These are phyloP conservation scores for Candida fluviatilis DNA, from an alignment of 805 yeast genomes.

Conservation along the genomic window DNA sequence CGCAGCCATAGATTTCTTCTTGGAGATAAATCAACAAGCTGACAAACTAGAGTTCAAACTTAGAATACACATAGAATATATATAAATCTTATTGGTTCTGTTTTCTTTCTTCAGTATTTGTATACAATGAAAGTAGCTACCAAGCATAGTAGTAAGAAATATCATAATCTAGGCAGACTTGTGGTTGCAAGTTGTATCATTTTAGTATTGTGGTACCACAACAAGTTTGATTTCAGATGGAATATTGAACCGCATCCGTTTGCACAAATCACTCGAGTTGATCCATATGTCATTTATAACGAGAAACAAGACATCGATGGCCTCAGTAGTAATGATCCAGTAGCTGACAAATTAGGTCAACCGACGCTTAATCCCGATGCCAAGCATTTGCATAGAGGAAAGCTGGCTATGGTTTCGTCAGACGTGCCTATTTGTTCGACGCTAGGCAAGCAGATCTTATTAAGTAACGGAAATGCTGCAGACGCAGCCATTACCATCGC, in stretches of 20 bases:
- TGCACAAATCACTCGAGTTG: background rate
- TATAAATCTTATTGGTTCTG: too few relatives aligned
- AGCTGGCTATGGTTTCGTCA: constrained; percentile 60
- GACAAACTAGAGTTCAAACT: too few relatives aligned
- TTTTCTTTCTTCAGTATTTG: too few relatives aligned
- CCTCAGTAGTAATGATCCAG: constrained; percentile 13
- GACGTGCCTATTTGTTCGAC: constrained; percentile 63
- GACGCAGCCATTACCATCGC: constrained; percentile 91
- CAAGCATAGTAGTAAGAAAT: background rate
- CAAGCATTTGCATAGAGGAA: constrained; percentile 36
- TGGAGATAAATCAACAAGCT: too few relatives aligned
- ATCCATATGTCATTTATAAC: background rate
- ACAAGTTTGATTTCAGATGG: background rate
- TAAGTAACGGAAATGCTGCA: constrained; percentile 74
- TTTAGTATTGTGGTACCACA: background rate
- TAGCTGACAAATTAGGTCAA: constrained; percentile 16
- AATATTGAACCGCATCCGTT: background rate
- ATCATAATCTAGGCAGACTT: background rate
- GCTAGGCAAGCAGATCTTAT: constrained; percentile 55
- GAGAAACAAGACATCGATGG: too few relatives aligned
- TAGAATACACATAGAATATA: too few relatives aligned
- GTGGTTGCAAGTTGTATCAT: background rate
- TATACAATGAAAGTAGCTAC: too few relatives aligned
- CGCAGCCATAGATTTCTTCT: too few relatives aligned
- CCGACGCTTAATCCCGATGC: constrained; percentile 44